Percentiles rank a stretch among this genome's conserved stretches.
Evolutionary conservation across 2,329 filamentous ascomycete species (phyloP).

Genomic region (Cryphonectria naterciae): DNA sequence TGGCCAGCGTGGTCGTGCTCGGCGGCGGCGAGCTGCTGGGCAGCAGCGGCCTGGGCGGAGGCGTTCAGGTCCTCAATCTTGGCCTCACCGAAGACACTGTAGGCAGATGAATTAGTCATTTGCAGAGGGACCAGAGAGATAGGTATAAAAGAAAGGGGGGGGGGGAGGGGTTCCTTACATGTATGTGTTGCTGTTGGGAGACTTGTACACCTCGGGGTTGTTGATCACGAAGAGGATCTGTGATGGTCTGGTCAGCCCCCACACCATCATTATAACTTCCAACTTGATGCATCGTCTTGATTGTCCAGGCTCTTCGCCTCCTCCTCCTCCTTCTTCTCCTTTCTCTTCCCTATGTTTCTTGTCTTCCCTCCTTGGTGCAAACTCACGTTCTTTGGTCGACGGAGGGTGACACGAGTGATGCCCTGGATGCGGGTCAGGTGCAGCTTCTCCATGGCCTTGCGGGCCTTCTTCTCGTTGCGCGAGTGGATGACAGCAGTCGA

Average conservation of each 20-base stretch:
- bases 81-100: constrained; percentile 97
- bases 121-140: not conserved
- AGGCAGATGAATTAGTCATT: constrained; percentile 29
- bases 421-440: constrained; percentile 94
- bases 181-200: constrained; percentile 98
- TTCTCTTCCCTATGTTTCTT: constrained; percentile 24
- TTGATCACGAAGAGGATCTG: constrained; percentile 99
- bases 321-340: not conserved
- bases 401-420: constrained; percentile 97
- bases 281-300: not conserved
- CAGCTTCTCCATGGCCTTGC: constrained; percentile 98
- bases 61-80: constrained; percentile 99
- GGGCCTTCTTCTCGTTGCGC: constrained; percentile 99
- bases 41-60: constrained; percentile 92
- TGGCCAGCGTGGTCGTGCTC: constrained; percentile 69
- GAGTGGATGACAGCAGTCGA: constrained; percentile 92
- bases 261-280: not conserved
- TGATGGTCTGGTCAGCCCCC: constrained; percentile 24
- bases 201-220: constrained; percentile 99
- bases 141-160: not conserved
- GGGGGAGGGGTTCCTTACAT: constrained; percentile 69
- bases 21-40: constrained; percentile 88
- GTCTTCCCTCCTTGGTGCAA: constrained; percentile 7
- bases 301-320: not conserved
- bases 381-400: constrained; percentile 98